Conservation (phyloP, 768 basidiomycete genomes). For the Pulveroboletus sp. region DNA sequence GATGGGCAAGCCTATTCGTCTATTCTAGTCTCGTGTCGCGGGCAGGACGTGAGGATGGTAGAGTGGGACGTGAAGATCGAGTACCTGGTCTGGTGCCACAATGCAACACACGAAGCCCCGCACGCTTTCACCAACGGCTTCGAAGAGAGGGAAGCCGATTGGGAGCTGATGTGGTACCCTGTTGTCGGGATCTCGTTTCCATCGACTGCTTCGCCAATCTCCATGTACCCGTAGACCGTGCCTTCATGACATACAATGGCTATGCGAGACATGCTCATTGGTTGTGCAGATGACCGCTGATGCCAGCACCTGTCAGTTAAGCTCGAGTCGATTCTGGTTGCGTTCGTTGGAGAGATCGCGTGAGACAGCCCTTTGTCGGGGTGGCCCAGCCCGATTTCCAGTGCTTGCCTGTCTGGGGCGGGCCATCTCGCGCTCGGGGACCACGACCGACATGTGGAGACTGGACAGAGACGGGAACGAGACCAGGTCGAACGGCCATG, state of each 20-base stretch:
- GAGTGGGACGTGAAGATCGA: conserved; percentile 13
- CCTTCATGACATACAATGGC: conserved; percentile 7
- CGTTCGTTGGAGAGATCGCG: neutral
- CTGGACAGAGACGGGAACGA: neutral
- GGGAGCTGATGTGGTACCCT: conserved; percentile 71
- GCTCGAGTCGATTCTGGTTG: neutral
- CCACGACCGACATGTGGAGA: neutral
- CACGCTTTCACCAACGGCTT: conserved; percentile 97
- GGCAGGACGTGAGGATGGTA: conserved; percentile 7
- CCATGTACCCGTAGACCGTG: conserved; percentile 18
- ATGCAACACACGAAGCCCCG: conserved; percentile 96
- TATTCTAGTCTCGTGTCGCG: conserved; percentile 56
- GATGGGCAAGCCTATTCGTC: conserved; percentile 97
- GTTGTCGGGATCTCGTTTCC: conserved; percentile 20
- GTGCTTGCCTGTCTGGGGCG: neutral
- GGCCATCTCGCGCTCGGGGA: too few relatives aligned
- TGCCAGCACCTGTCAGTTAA: conserved; percentile 11
- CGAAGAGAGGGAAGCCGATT: conserved; percentile 69
- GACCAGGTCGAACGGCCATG: conserved; percentile 9
- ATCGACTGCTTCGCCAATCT: conserved; percentile 13
- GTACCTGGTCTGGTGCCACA: conserved; percentile 39
- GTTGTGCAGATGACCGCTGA: neutral
- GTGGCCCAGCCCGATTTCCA: conserved; percentile 7
- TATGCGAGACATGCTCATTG: conserved; percentile 6
- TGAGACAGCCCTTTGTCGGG: conserved; percentile 14